Evolutionary conservation across 2,329 filamentous ascomycete genomes (phyloP).

Genomic region (Aspergillus fructus): DNA sequence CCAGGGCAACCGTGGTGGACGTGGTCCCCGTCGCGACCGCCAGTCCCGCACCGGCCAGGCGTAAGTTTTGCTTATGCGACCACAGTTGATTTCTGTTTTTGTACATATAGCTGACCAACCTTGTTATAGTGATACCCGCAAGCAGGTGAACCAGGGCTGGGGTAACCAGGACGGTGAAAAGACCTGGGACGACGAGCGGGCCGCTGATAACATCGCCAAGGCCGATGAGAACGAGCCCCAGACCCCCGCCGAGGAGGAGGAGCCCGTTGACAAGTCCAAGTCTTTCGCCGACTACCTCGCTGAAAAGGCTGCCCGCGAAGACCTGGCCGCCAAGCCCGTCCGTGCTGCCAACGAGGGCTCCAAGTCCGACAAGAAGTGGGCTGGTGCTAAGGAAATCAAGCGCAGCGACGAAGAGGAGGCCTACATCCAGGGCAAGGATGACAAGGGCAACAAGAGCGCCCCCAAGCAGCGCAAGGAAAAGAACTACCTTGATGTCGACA

Average conservation of each 20-base stretch:
- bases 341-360: slow-evolving; percentile 91
- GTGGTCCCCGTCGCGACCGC: slow-evolving; percentile 57
- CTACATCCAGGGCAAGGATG: slow-evolving; percentile 71
- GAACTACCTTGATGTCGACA: slow-evolving; percentile 83
- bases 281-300: slow-evolving; percentile 87
- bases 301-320: slow-evolving; percentile 69
- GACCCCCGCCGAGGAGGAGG: slow-evolving; percentile 51
- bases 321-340: slow-evolving; percentile 64
- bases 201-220: slow-evolving; percentile 84
- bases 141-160: slow-evolving; percentile 76
- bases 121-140: slow-evolving; percentile 41
- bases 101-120: background rate
- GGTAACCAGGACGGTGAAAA: slow-evolving; percentile 77
- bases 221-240: slow-evolving; percentile 74
- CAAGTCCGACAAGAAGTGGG: slow-evolving; percentile 91
- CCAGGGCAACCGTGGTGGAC: slow-evolving; percentile 49
- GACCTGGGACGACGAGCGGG: slow-evolving; percentile 88
- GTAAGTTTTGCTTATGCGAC: slow-evolving; percentile 44
- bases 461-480: slow-evolving; percentile 92
- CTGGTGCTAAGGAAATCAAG: slow-evolving; percentile 68
- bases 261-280: slow-evolving; percentile 83
- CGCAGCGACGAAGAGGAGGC: slow-evolving; percentile 61
- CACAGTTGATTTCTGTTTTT: background rate
- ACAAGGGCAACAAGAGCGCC: slow-evolving; percentile 67
- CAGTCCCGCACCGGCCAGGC: slow-evolving; percentile 61